A percentile compares a stretch with the other conserved stretches of the same genome.
phyloP scores from a whole-genome alignment of 768 basidiomycete genomes.

The Termitomyces sp. region DNA sequence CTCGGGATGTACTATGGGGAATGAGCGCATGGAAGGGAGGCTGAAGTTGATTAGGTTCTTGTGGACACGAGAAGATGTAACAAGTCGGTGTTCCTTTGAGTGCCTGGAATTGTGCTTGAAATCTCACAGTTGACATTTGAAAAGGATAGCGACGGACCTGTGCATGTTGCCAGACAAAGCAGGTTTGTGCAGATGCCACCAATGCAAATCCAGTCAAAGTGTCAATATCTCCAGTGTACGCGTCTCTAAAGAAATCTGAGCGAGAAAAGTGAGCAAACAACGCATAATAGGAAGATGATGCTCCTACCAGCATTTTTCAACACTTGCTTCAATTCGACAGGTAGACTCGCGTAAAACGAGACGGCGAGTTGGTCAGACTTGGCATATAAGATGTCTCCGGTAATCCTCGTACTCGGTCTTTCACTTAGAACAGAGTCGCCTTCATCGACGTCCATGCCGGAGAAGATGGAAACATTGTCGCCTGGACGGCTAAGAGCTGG shows the following conservation, averaged over 20 bases:
- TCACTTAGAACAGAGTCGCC: conserved; percentile 32
- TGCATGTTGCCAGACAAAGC: conserved; percentile 82
- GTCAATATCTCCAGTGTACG: conserved; percentile 69
- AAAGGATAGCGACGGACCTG: conserved; percentile 35
- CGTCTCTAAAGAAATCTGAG: conserved; percentile 62
- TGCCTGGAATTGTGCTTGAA: conserved; percentile 27
- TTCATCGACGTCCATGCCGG: conserved; percentile 69
- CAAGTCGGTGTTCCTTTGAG: conserved; percentile 73
- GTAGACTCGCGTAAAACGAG: conserved; percentile 63
- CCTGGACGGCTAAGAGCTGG: conserved; percentile 23
- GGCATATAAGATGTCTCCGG: conserved; percentile 50
- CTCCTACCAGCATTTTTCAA: conserved; percentile 61
- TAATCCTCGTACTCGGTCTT: conserved; percentile 25
- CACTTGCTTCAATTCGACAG: conserved; percentile 69
- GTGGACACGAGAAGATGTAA: conserved; percentile 76
- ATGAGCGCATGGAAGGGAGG: conserved; percentile 60
- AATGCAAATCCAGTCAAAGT: conserved; percentile 68
- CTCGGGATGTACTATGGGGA: conserved; percentile 59
- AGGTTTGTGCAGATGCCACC: conserved; percentile 64
- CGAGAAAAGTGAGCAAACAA: neutral
- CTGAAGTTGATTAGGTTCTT: conserved; percentile 28
- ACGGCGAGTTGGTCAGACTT: conserved; percentile 69
- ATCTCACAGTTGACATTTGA: neutral
- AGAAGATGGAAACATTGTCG: conserved; percentile 39
- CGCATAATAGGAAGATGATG: neutral